Base-by-base conservation (phyloP, 169 alveolate species). In the Cryptosporidium ryanae region DNA sequence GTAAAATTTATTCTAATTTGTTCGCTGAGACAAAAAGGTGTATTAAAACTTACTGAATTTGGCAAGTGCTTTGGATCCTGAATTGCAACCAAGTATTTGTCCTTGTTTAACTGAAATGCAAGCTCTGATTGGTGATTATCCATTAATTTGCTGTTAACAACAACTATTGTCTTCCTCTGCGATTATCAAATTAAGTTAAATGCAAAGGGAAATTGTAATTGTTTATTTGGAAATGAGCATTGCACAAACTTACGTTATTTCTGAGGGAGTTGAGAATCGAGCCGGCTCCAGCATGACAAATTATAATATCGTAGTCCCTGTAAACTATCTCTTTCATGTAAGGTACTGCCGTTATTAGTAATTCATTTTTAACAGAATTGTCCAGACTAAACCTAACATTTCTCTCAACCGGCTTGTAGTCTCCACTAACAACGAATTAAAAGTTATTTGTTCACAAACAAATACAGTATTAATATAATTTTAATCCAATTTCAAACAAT, bases 281-380 rank as follows among this genome's bases (percentile, higher is more conserved):
- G 13, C 95, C 95, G 34, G 95, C 94, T 21, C 95, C 95, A 44
- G 92, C 95, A 68, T 93, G 95, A 2, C 93, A 66, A 6, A 93
- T 90, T 48, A 93, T 68, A 70, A 93, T 61, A 32, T 90, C 94
- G 66, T 38, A 76, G n/a, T 76, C 64, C 13, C 38, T 27, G 23
- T 59, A 76, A 32, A 4, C 23, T 23, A 76, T 59, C 38, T 61
- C 87, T 34, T 59, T 76, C 44, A 61, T 38, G 38, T 76, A 76
- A 13, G 68, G 48, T 0, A 21, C 48, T 12, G 76, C 21, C 7
- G 34, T 44, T 23, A 76, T 61, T 76, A 38, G 64, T 12, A 76
- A 23, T 7, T 12, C 17, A 25, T 55, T 38, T 10, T 55, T 27
- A 54, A 32, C 2, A 18, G n/a, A 50, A 4, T 10, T 21, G 38